Base-by-base conservation (phyloP, 139 green algal genomes). In the Diplosphaera chodatii region DNA sequence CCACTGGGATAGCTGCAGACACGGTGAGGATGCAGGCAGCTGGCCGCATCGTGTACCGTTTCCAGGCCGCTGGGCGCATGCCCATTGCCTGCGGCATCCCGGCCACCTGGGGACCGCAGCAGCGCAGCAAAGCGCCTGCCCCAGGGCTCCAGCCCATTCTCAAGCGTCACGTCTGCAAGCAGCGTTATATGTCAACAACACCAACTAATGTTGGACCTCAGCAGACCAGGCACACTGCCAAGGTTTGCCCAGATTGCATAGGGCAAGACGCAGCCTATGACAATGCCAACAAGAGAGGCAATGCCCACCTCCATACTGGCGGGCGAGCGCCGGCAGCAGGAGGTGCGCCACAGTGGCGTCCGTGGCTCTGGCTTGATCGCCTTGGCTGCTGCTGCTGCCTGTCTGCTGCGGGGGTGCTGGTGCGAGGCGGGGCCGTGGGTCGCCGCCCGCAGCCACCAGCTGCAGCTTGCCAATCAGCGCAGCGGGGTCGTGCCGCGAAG, bases 381-480 rank as follows among this genome's bases (percentile, higher is more conserved):
- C n/a, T n/a, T n/a, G n/a, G n/a, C n/a, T n/a, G n/a, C 48, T 25
- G 48, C 48, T 4, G 48, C 16, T 3, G 48, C 48, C 48, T 18
- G 3, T 6, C 37, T 48, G 37, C 37, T 48, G 48, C 48, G 48
- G 13, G 13, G 48, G 16, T 25, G 48, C 48, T 3, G 48, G 48
- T 18, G 48, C 48, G 10, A 59, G 48, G 18, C 18, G 48, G 13
- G 48, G 48, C 10, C 18, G 48, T 3, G 13, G 13, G 48, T 25
- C 48, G 48, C 48, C 48, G 48, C 16, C 48, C 10, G 48, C 16
- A 10, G 48, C 48, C 48, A 59, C 48, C 48, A 59, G 48, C 48
- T 59, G 48, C 48, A 59, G 48, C 48, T 59, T 59, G 48, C 48
- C 48, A 18, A 59, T 59, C 48, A 59, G 48, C 48, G 48, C 48